These are phyloP conservation scores for Alternaria sp. DNA, from an alignment of 2,329 filamentous ascomycete species.

Conservation along the genomic window DNA sequence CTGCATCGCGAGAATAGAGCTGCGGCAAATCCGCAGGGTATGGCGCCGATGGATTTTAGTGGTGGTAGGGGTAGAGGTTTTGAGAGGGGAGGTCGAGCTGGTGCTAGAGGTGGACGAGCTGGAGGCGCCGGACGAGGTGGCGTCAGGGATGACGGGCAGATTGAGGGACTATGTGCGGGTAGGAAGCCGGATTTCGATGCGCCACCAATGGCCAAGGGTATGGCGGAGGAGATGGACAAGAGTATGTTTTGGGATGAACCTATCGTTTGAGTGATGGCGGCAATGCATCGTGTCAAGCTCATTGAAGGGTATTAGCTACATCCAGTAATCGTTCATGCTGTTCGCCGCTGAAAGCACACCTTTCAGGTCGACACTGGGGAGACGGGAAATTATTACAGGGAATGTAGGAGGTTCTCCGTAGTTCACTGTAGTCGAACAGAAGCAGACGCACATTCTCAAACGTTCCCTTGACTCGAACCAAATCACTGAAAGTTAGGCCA, in stretches of 20 bases:
- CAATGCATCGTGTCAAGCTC: neutral
- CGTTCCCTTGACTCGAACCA: too few species aligned
- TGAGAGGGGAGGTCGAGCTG: neutral
- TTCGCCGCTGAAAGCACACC: too few species aligned
- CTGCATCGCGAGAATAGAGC: slow-evolving; percentile 45
- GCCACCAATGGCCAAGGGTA: slow-evolving; percentile 41
- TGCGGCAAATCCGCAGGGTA: slow-evolving; percentile 15
- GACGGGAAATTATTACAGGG: neutral
- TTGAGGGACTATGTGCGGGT: slow-evolving; percentile 27
- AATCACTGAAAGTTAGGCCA: too few species aligned
- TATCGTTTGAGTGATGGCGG: slow-evolving; percentile 25
- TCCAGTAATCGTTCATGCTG: neutral
- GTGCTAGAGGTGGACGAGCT: slow-evolving; percentile 5
- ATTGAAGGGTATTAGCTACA: too few species aligned
- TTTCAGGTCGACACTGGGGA: neutral
- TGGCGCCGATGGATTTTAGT: neutral
- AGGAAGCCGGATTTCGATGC: slow-evolving; percentile 27
- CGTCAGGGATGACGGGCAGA: neutral
- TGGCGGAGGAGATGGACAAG: slow-evolving; percentile 38
- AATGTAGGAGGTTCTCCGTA: neutral
- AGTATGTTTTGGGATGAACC: slow-evolving; percentile 41
- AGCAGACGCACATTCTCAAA: too few species aligned
- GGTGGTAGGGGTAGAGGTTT: neutral
- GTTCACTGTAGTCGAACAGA: too few species aligned
- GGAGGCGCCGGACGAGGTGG: slow-evolving; percentile 12